A percentile compares a stretch with the other conserved stretches of the same genome.
These are phyloP conservation scores for Coleophoma eucalyptorum DNA, from an alignment of 2,329 filamentous ascomycete genomes.

Conservation along the genomic window DNA sequence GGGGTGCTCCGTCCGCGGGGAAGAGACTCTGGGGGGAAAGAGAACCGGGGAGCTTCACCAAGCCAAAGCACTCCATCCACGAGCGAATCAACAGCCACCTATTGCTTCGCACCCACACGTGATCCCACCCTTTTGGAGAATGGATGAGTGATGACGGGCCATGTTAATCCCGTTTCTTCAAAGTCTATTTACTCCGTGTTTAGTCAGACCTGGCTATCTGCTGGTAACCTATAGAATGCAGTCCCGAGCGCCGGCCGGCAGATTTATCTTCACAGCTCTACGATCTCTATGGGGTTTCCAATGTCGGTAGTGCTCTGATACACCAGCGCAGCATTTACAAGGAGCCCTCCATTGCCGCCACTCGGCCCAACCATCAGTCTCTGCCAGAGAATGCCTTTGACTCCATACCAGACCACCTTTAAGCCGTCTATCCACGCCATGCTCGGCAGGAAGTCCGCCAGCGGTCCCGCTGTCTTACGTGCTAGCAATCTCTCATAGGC, in stretches of 20 bases:
- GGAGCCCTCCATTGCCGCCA: conserved; percentile 41
- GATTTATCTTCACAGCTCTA: conserved; percentile 20
- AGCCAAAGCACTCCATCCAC: too few species aligned
- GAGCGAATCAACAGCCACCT: too few species aligned
- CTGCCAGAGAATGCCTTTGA: conserved; percentile 54
- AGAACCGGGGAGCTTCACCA: too few species aligned
- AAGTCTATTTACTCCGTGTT: too few species aligned
- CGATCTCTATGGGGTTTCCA: conserved; percentile 34
- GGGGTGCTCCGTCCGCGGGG: too few species aligned
- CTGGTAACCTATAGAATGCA: too few species aligned
- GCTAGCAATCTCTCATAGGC: conserved; percentile 27
- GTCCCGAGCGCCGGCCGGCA: neutral
- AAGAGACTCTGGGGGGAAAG: too few species aligned
- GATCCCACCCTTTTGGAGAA: too few species aligned
- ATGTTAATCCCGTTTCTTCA: too few species aligned
- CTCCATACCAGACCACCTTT: conserved; percentile 46
- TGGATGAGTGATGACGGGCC: too few species aligned
- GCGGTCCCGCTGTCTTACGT: conserved; percentile 27
- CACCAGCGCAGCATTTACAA: conserved; percentile 52
- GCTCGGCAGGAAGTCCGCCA: conserved; percentile 23
- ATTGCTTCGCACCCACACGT: too few species aligned
- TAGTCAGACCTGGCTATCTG: too few species aligned
- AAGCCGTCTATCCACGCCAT: conserved; percentile 45
- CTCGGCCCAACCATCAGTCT: conserved; percentile 47
- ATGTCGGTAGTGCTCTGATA: conserved; percentile 40